Evolutionary conservation across 176 grass and related monocot genomes (phyloP), one percentile per base, ranked within the genome.

Genomic region (Tuctoria greenei): DNA sequence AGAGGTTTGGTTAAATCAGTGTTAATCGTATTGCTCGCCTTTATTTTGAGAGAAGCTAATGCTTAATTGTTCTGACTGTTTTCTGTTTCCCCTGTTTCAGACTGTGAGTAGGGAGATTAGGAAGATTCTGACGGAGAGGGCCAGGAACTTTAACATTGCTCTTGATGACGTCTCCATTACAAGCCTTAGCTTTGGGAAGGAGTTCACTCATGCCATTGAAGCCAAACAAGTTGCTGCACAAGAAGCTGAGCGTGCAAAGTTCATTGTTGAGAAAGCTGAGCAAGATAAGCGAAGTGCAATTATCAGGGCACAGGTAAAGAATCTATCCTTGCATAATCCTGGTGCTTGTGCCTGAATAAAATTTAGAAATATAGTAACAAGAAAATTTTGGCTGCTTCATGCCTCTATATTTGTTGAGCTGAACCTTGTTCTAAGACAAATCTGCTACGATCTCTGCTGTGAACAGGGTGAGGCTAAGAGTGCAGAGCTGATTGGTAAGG

Each of bases 51-150:
- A 35, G 24, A 3, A 63, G 24, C 13, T 46, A 61, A 72, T 66
- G 64, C 63, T 86, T 44, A 46, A 37, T 27, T 42, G 2, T 21
- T 3, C 9, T 13, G 7, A 74, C 14, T 82, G 35, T 61, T 42
- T 78, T 16, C 31, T 61, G 41, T 6, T 69, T 41, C 1, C n/a
- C 11, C 45, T 56, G 54, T 44, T 84, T 28, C 54, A 97, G 93
- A 75, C 85, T 68, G 93, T 97, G 4, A 97, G 93, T 68, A 90
- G 93, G 71, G 90, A 93, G 72, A 97, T 97, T 54, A 79, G 93
- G 51, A 97, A 97, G 87, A 97, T 93, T 75, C 73, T 97, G 73
- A 97, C 93, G 16, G 93, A 97, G 67, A 86, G 90, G 31, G 93
- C 90, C 26, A 84, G 72, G 18, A 88, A 78, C 77, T 88, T 96